phyloP scores from a whole-genome alignment of 1,284 basidiomycete species.

The Agroathelia rolfsii region DNA sequence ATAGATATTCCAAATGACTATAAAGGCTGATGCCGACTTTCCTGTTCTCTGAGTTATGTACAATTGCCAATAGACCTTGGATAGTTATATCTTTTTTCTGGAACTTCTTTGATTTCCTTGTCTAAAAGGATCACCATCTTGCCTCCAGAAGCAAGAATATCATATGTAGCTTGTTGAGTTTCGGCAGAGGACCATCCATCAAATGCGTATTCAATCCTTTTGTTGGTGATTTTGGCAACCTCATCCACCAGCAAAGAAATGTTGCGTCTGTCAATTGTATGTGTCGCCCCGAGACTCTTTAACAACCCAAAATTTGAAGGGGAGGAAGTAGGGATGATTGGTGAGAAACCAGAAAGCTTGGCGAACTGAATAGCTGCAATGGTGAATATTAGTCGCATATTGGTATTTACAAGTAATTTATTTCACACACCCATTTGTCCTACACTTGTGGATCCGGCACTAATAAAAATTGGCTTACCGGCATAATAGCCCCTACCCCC shows the following conservation, averaged over 20 bases:
- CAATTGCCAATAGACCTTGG: conserved; percentile 19
- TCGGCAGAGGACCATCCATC: conserved; percentile 26
- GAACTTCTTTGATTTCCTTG: no score
- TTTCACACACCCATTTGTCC: conserved; percentile 30
- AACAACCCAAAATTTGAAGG: conserved; percentile 20
- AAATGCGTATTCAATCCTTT: conserved; percentile 28
- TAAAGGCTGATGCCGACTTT: conserved; percentile 18
- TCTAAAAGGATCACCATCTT: conserved; percentile 17
- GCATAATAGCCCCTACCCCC: conserved; percentile 26
- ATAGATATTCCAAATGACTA: conserved; percentile 19
- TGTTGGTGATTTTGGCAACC: conserved; percentile 8
- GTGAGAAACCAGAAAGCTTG: conserved; percentile 20
- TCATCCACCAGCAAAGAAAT: conserved; percentile 8
- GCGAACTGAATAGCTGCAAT: conserved; percentile 23
- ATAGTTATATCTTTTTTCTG: no score
- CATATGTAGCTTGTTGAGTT: conserved; percentile 22
- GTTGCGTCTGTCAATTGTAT: conserved; percentile 25
- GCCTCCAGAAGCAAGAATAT: conserved; percentile 16
- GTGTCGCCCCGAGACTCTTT: conserved; percentile 25
- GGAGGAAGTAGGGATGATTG: conserved; percentile 23
- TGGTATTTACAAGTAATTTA: no score
- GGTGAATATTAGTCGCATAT: no score
- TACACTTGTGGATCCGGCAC: conserved; percentile 34
- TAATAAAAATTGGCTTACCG: conserved; percentile 28
- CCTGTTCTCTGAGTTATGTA: conserved; percentile 15